Evolutionary conservation across 2,329 filamentous ascomycete genomes (phyloP).

Genomic region (Hysterium pulicare): DNA sequence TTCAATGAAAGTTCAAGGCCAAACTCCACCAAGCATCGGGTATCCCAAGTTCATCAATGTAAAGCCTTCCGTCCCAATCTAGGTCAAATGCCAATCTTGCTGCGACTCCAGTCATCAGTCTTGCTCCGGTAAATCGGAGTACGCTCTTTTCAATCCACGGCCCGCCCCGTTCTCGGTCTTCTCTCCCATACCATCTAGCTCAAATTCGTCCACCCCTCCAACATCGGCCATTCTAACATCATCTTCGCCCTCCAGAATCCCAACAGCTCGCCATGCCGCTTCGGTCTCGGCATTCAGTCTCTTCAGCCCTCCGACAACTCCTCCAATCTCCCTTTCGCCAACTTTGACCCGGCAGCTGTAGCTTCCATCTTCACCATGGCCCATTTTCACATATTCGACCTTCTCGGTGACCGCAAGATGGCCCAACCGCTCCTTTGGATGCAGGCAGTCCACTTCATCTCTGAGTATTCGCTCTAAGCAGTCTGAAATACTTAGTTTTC

Average conservation of each 20-base stretch:
- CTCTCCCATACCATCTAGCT: no score
- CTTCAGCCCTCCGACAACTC: constrained; percentile 28
- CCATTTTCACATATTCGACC: constrained; percentile 51
- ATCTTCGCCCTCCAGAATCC: constrained; percentile 17
- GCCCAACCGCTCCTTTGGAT: constrained; percentile 68
- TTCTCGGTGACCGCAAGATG: constrained; percentile 51
- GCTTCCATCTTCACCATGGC: constrained; percentile 5
- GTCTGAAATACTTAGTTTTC: constrained; percentile 61
- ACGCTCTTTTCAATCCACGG: no score
- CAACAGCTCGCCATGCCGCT: constrained; percentile 32
- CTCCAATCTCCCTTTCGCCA: constrained; percentile 31
- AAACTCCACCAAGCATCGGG: no score
- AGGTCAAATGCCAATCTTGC: no score
- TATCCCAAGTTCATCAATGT: no score
- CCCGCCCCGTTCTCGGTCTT: no score
- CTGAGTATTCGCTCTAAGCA: constrained; percentile 61
- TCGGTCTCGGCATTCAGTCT: constrained; percentile 38
- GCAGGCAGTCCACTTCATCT: constrained; percentile 52
- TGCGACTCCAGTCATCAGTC: no score
- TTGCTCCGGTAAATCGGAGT: no score
- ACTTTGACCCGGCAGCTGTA: constrained; percentile 35
- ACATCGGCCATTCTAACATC: constrained; percentile 4
- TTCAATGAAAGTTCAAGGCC: no score
- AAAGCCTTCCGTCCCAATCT: no score
- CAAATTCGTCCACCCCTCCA: not conserved